Evolutionary conservation across 2,329 filamentous ascomycete genomes (phyloP).

Genomic region (Fusarium circinatum): DNA sequence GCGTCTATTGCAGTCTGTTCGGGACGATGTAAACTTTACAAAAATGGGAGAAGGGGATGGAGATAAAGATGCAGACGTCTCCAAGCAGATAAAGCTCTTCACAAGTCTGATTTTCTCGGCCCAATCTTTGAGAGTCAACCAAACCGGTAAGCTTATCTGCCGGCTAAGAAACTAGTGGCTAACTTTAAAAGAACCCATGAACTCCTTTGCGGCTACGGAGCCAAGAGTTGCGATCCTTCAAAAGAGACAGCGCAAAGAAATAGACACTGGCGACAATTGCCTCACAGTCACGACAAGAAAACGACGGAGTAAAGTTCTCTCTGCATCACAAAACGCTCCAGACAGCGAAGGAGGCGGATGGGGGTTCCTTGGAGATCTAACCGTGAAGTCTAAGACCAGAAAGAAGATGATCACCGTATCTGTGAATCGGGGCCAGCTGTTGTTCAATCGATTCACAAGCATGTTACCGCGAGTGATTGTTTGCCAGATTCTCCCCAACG

Average conservation of each 20-base stretch:
- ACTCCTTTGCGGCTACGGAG: fast-evolving
- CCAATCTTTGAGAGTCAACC: not conserved
- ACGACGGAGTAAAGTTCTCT: fast-evolving
- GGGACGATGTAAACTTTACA: fast-evolving
- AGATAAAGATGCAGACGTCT: not conserved
- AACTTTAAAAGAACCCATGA: fast-evolving
- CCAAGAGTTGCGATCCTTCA: not conserved
- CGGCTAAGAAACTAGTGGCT: fast-evolving
- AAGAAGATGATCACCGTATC: not conserved
- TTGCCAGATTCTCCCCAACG: fast-evolving
- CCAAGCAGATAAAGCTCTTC: not conserved
- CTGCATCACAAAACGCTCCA: fast-evolving
- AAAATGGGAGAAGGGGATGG: fast-evolving
- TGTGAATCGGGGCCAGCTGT: fast-evolving
- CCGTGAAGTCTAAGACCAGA: fast-evolving
- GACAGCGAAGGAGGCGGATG: fast-evolving
- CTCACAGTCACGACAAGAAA: not conserved
- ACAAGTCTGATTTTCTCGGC: not conserved
- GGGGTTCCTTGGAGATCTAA: not conserved
- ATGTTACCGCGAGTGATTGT: not conserved
- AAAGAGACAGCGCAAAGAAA: not conserved
- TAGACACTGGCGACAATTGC: fast-evolving
- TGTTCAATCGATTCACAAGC: fast-evolving
- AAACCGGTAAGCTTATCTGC: fast-evolving
- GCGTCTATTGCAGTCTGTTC: fast-evolving